Conservation (phyloP, 495 filamentous ascomycete genomes). For the Neurospora sp. region DNA sequence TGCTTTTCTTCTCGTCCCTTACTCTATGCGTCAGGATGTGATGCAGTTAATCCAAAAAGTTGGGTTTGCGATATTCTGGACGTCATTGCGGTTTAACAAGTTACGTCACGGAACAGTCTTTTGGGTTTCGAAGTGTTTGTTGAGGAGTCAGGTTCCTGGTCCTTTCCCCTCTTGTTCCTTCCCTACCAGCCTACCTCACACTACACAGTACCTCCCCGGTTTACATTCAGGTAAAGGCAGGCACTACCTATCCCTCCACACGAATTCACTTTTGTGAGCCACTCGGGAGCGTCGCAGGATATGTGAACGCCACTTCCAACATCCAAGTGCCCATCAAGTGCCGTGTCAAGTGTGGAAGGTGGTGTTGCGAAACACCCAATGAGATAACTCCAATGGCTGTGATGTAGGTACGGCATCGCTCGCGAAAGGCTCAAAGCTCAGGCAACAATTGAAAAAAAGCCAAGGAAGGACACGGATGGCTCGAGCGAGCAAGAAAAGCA, state of each 20-base stretch:
- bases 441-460: too few relatives aligned
- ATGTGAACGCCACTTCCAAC: not conserved
- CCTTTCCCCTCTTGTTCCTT: not conserved
- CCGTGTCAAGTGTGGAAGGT: not conserved
- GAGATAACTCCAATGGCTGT: not conserved
- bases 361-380: not conserved
- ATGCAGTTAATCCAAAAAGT: too few relatives aligned
- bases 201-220: not conserved
- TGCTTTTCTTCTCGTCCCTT: not conserved
- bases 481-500: not conserved
- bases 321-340: not conserved
- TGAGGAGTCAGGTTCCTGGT: not conserved
- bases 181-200: not conserved
- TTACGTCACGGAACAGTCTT: slow-evolving; percentile 2
- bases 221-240: not conserved
- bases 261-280: not conserved
- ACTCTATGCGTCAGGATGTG: not conserved
- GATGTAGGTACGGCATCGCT: not conserved
- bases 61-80: not conserved
- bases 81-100: not conserved
- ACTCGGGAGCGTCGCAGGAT: not conserved
- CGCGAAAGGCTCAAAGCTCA: too few relatives aligned
- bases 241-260: not conserved
- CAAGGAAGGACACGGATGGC: too few relatives aligned
- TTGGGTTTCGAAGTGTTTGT: not conserved